These are phyloP conservation scores for Penicillium sp. DNA, from an alignment of 2,329 filamentous ascomycete species.

Conservation along the genomic window DNA sequence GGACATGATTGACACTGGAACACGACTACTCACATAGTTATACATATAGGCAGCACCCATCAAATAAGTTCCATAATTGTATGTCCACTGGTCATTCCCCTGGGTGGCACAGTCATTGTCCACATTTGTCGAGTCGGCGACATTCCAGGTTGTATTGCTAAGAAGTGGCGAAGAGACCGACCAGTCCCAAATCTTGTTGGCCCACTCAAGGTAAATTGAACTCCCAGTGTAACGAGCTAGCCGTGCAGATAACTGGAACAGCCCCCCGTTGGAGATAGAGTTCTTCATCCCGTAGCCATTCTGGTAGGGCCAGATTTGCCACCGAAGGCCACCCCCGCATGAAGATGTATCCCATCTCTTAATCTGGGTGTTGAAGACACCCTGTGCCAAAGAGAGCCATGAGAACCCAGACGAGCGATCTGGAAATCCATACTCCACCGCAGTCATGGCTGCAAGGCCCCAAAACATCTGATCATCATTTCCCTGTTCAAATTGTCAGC, in stretches of 20 bases:
- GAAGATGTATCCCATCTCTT: slow-evolving; percentile 12
- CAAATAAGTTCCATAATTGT: slow-evolving; percentile 63
- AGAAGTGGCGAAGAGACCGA: slow-evolving; percentile 6
- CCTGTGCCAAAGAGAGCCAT: slow-evolving; percentile 13
- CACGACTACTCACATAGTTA: slow-evolving; percentile 52
- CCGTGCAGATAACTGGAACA: slow-evolving; percentile 16
- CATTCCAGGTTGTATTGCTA: slow-evolving; percentile 13
- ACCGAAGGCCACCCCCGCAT: slow-evolving; percentile 16
- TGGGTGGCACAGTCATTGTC: slow-evolving; percentile 59
- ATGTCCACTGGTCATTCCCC: slow-evolving; percentile 65
- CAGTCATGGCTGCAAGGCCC: slow-evolving; percentile 18
- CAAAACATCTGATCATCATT: slow-evolving; percentile 20
- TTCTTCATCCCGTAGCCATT: slow-evolving; percentile 14
- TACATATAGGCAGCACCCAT: slow-evolving; percentile 67
- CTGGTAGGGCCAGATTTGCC: slow-evolving; percentile 15
- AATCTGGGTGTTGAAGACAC: slow-evolving; percentile 13
- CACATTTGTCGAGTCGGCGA: slow-evolving; percentile 10
- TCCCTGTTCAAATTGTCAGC: slow-evolving; percentile 1
- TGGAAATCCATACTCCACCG: slow-evolving; percentile 7
- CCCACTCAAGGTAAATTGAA: slow-evolving; percentile 12
- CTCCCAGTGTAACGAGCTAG: slow-evolving; percentile 13
- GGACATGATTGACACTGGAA: background rate
- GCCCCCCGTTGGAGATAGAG: slow-evolving; percentile 12
- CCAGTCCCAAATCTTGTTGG: slow-evolving; percentile 20
- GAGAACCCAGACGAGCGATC: slow-evolving; percentile 3